Conservation (phyloP, 2,329 filamentous ascomycete genomes). For the Cladosporium sp. region DNA sequence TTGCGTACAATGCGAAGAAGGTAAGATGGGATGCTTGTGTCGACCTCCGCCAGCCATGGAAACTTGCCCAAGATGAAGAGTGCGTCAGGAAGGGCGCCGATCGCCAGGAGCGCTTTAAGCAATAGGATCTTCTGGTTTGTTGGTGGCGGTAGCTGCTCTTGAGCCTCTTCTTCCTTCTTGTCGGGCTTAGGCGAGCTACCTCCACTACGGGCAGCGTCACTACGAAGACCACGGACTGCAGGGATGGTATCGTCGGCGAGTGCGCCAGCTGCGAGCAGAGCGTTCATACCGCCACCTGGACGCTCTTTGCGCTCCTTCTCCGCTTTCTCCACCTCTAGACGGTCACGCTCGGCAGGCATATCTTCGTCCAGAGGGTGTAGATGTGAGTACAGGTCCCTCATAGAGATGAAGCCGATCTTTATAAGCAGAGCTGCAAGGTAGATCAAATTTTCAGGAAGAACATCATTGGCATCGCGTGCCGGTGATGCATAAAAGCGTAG, state of each 20-base stretch:
- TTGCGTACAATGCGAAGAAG: conserved; percentile 83
- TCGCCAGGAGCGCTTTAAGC: conserved; percentile 78
- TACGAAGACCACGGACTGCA: conserved; percentile 37
- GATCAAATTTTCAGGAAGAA: conserved; percentile 85
- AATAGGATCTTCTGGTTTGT: conserved; percentile 84
- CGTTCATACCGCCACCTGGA: conserved; percentile 70
- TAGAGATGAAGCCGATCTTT: conserved; percentile 94
- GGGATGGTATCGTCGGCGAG: conserved; percentile 74
- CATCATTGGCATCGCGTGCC: conserved; percentile 68
- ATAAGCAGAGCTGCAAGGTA: conserved; percentile 88
- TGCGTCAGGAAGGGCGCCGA: conserved; percentile 88
- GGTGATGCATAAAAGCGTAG: conserved; percentile 87
- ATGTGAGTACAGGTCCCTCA: conserved; percentile 87
- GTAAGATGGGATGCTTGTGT: conserved; percentile 73
- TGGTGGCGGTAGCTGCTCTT: conserved; percentile 62
- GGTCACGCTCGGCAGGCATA: conserved; percentile 70
- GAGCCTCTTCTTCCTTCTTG: conserved; percentile 43
- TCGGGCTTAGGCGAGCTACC: conserved; percentile 39
- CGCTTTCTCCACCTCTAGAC: conserved; percentile 69
- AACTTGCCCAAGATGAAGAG: conserved; percentile 89
- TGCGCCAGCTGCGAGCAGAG: conserved; percentile 79
- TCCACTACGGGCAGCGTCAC: conserved; percentile 44
- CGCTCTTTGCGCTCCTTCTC: conserved; percentile 70
- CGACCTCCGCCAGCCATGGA: conserved; percentile 84
- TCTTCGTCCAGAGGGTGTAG: conserved; percentile 78